phyloP scores from a whole-genome alignment of 495 filamentous ascomycete species.

The Talaromyces wortmannii region DNA sequence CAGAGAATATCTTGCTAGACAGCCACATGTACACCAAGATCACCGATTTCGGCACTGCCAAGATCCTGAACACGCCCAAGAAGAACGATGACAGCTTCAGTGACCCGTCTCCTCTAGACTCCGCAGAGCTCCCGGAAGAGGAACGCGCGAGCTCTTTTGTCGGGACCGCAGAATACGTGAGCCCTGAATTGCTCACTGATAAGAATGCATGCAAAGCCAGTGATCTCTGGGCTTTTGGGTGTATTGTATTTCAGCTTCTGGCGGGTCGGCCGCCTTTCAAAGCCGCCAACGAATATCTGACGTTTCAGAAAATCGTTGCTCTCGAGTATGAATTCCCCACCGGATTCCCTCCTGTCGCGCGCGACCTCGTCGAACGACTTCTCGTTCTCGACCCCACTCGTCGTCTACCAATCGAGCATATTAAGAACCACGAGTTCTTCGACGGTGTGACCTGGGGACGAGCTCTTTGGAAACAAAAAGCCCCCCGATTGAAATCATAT shows the following conservation, averaged over 20 bases:
- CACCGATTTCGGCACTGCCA: conserved; percentile 97
- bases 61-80: conserved; percentile 69
- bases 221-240: conserved; percentile 99
- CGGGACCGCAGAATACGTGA: conserved; percentile 97
- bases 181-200: conserved; percentile 87
- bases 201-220: conserved; percentile 98
- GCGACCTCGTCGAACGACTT: conserved; percentile 86
- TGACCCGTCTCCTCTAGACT: conserved; percentile 41
- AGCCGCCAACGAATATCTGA: conserved; percentile 92
- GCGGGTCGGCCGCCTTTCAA: conserved; percentile 96
- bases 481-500: conserved; percentile 83
- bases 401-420: conserved; percentile 89
- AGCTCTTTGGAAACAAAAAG: conserved; percentile 83
- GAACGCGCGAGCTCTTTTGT: conserved; percentile 90
- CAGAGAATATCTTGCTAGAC: conserved; percentile 94
- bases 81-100: conserved; percentile 37
- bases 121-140: conserved; percentile 52
- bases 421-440: conserved; percentile 97
- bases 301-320: conserved; percentile 95
- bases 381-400: conserved; percentile 84
- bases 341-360: conserved; percentile 82
- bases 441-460: conserved; percentile 82
- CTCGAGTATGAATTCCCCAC: conserved; percentile 91
- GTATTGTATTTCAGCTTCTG: conserved; percentile 94
- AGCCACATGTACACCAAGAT: conserved; percentile 97